A percentile compares a stretch with the other conserved stretches of the same genome.
phyloP scores from a whole-genome alignment of 2,329 filamentous ascomycete genomes.

The Xylaria sp. region DNA sequence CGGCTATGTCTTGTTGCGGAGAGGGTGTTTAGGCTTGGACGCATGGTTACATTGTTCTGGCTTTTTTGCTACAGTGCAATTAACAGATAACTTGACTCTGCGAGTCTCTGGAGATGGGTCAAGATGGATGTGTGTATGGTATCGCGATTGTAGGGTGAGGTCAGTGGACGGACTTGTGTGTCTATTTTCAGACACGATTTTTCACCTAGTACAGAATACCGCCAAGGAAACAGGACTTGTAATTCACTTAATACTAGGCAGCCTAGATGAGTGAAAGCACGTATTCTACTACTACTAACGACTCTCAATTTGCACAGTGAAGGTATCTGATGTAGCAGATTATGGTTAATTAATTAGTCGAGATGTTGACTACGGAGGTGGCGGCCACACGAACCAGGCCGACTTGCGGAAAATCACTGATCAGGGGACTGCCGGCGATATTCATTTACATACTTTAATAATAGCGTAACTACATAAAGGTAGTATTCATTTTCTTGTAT shows the following conservation, averaged over 20 bases:
- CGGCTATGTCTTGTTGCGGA: slow-evolving; percentile 21
- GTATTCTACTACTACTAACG: slow-evolving; percentile 7
- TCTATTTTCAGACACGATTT: slow-evolving; percentile 29
- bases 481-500: not conserved
- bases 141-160: slow-evolving; percentile 16
- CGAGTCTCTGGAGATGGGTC: slow-evolving; percentile 26
- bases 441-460: not conserved
- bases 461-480: not conserved
- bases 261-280: slow-evolving; percentile 26
- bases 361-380: not conserved
- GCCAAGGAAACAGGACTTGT: slow-evolving; percentile 20
- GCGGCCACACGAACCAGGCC: not conserved
- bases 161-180: slow-evolving; percentile 24
- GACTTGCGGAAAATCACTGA: not conserved
- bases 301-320: not conserved
- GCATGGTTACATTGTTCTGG: slow-evolving; percentile 22
- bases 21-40: slow-evolving; percentile 21
- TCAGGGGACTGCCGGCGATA: not conserved
- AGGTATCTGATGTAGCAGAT: not conserved
- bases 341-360: not conserved
- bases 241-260: slow-evolving; percentile 27
- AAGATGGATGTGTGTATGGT: slow-evolving; percentile 23
- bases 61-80: slow-evolving; percentile 22
- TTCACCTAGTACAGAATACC: slow-evolving; percentile 24
- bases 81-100: slow-evolving; percentile 22